Evolutionary conservation across 495 filamentous ascomycete species (phyloP), one percentile per base, ranked within the genome.

Genomic region (Acidomyces sp.): DNA sequence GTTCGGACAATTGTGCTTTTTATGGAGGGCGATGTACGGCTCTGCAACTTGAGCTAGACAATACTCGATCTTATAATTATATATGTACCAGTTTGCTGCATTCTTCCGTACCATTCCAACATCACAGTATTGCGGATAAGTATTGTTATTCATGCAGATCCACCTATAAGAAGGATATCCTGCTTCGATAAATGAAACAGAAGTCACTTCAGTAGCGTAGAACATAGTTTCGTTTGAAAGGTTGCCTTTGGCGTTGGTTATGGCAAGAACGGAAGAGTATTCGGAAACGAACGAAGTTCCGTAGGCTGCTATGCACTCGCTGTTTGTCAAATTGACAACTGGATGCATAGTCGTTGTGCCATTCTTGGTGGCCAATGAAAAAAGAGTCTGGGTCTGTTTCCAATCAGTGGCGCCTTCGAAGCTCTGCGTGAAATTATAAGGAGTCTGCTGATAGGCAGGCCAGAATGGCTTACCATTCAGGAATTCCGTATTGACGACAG

Each of bases 41-140:
- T n/a, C n/a, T n/a, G n/a, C n/a, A n/a, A 27, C 29, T 36, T 61
- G 32, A 28, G 57, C 58, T n/a, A 68, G 53, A 48, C 69, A 72
- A 38, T 67, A 61, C 0, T 58, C 37, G 7, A 62, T 54, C 6
- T 32, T 41, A 28, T 50, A 30, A 9, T 34, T 41, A 23, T 31
- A 21, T 10, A 51, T 41, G 4, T 24, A 41, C 52, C 51, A 55
- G 12, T 49, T 38, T 6, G 11, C 40, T 24, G 41, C 31, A 31
- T 37, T 39, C 12, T n/a, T 22, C 22, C 49, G 12, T 23, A 12
- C 30, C 7, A n/a, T 12, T 16, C 5, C 3, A 6, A 23, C 19
- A 34, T 32, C 39, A 37, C 29, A 46, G 4, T 26, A 29, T 13
- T 18, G 46, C 23, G 13, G 11, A 29, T 38, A n/a, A 32, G 9